These are phyloP conservation scores for Grigorovia jiainica DNA, from an alignment of 805 yeast genomes.

Conservation along the genomic window DNA sequence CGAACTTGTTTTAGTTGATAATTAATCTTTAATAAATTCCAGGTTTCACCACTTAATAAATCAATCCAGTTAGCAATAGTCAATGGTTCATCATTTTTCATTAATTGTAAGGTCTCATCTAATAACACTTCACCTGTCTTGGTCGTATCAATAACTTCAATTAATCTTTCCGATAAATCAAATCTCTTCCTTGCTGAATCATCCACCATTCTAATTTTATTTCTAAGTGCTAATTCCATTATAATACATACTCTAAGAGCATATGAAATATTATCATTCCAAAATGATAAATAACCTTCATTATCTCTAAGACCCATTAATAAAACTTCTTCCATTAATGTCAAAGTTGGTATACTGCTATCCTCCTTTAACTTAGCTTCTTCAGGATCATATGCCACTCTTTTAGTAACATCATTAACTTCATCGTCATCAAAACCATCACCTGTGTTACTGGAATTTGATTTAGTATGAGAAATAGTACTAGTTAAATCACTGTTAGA, in stretches of 20 bases:
- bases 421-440: slow-evolving; percentile 9
- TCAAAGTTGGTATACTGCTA: slow-evolving; percentile 57
- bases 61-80: slow-evolving; percentile 88
- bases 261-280: slow-evolving; percentile 97
- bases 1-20: slow-evolving; percentile 96
- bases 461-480: not conserved
- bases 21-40: slow-evolving; percentile 90
- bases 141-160: slow-evolving; percentile 76
- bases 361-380: slow-evolving; percentile 33
- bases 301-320: slow-evolving; percentile 89
- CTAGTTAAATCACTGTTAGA: slow-evolving; percentile 7
- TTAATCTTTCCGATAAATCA: slow-evolving; percentile 76
- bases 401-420: slow-evolving; percentile 25
- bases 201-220: slow-evolving; percentile 77
- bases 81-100: slow-evolving; percentile 75
- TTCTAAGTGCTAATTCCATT: slow-evolving; percentile 85
- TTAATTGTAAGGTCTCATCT: slow-evolving; percentile 86
- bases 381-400: slow-evolving; percentile 73
- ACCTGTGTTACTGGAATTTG: too few species aligned
- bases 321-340: slow-evolving; percentile 93
- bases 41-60: slow-evolving; percentile 86
- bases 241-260: slow-evolving; percentile 91
- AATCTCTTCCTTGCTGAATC: slow-evolving; percentile 88
- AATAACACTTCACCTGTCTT: slow-evolving; percentile 91
- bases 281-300: slow-evolving; percentile 92